A percentile compares a stretch with the other conserved stretches of the same genome.
Evolutionary conservation across 352 stramenopile species (phyloP).

Genomic region (Globisporangium perplexum): DNA sequence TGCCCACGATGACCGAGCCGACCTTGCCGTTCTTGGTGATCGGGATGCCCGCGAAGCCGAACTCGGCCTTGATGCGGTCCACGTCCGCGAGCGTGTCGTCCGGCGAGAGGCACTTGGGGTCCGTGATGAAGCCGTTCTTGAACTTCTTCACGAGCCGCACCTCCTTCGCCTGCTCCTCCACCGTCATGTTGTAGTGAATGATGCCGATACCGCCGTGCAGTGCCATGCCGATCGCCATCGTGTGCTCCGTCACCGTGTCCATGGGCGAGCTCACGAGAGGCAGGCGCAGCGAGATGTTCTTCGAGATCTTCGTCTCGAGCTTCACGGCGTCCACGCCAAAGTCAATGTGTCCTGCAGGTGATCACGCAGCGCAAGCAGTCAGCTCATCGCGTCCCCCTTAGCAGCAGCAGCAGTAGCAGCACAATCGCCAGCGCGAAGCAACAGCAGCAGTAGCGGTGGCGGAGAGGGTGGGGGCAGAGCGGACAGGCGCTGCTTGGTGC

Average conservation of each 20-base stretch:
- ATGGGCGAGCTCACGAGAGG: conserved; percentile 98
- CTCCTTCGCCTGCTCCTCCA: conserved; percentile 96
- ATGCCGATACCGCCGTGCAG: conserved; percentile 99
- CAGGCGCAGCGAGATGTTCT: conserved; percentile 94
- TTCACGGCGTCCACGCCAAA: conserved; percentile 93
- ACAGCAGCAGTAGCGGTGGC: not conserved
- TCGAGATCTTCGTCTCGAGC: conserved; percentile 92
- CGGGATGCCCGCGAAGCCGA: conserved; percentile 98
- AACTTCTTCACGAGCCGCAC: conserved; percentile 97
- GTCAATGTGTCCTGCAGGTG: conserved; percentile 81
- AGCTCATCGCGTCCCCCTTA: not conserved
- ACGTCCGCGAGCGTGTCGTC: conserved; percentile 96
- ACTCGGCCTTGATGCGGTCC: conserved; percentile 92
- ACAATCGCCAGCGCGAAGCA: not conserved
- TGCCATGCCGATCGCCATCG: conserved; percentile 99
- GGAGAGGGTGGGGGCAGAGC: not conserved
- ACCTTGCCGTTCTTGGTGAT: conserved; percentile 98
- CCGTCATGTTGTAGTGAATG: conserved; percentile 99
- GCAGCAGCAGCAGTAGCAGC: not conserved
- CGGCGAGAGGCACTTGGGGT: conserved; percentile 95
- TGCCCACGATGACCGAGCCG: conserved; percentile 95
- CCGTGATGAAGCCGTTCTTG: conserved; percentile 99
- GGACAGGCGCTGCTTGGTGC: conserved; percentile 2
- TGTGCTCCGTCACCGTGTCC: conserved; percentile 99
- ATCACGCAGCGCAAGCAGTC: not conserved